Percentiles rank a stretch among this genome's conserved stretches.
Evolutionary conservation across 306 rosid genomes (phyloP).

Genomic region (Castanea mollissima): DNA sequence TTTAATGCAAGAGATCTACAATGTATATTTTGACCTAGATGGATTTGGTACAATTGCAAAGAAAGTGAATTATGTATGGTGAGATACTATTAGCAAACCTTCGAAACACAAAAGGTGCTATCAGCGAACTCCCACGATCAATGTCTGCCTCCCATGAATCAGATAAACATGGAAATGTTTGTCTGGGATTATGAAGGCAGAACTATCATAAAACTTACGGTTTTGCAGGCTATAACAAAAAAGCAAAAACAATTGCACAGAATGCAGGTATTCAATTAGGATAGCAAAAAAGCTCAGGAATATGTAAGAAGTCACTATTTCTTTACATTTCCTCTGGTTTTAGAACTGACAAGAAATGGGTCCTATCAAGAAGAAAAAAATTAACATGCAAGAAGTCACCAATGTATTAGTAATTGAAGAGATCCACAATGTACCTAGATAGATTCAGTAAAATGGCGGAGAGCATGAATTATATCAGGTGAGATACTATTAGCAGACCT

Average conservation of each 20-base stretch:
- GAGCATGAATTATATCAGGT: constrained; percentile 7
- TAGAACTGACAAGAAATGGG: neutral
- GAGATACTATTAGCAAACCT: constrained; percentile 39
- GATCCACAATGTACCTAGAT: neutral
- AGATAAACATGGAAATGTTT: constrained; percentile 26
- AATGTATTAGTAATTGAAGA: neutral
- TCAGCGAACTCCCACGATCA: constrained; percentile 33
- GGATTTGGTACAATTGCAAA: neutral
- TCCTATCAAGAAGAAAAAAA: neutral
- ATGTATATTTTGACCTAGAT: neutral
- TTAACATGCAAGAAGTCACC: neutral
- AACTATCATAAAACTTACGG: neutral
- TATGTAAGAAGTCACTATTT: neutral
- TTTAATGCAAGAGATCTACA: neutral
- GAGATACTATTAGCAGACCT: constrained; percentile 39
- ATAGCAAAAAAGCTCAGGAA: neutral
- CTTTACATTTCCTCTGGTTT: neutral
- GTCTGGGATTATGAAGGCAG: constrained; percentile 51
- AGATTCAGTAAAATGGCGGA: neutral
- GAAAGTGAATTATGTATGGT: constrained; percentile 9
- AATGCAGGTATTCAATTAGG: neutral
- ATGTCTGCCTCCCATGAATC: constrained; percentile 51
- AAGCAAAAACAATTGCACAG: neutral
- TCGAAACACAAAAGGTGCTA: constrained; percentile 35
- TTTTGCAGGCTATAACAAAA: neutral